A percentile compares a stretch with the other conserved stretches of the same genome.
These are phyloP conservation scores for Amanita pallidorosea DNA, from an alignment of 768 basidiomycete genomes.

Conservation along the genomic window DNA sequence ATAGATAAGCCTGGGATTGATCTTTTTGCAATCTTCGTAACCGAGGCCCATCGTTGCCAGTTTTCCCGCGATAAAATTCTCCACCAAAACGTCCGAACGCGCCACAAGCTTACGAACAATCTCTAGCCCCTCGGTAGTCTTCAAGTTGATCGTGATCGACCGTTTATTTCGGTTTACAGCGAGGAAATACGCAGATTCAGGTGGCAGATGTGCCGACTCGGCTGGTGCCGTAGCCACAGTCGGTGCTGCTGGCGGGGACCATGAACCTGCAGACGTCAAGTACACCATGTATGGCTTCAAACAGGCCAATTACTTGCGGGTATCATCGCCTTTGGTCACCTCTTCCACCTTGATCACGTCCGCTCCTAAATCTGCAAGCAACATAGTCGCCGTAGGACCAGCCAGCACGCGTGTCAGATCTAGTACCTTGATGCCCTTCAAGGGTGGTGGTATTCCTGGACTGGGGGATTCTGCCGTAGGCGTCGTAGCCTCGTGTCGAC, in stretches of 20 bases:
- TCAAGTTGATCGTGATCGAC: slow-evolving; percentile 85
- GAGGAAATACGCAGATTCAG: slow-evolving; percentile 91
- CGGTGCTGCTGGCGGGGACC: slow-evolving; percentile 55
- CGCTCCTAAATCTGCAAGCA: slow-evolving; percentile 86
- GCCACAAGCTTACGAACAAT: slow-evolving; percentile 63
- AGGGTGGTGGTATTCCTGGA: slow-evolving; percentile 61
- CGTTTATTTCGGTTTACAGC: slow-evolving; percentile 83
- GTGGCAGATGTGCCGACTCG: slow-evolving; percentile 55
- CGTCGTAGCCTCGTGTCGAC: not conserved
- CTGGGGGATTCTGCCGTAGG: no score
- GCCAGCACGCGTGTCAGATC: slow-evolving; percentile 87
- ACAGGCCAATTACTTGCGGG: slow-evolving; percentile 36
- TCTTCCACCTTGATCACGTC: slow-evolving; percentile 93
- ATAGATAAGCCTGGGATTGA: slow-evolving; percentile 80
- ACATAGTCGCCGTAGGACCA: slow-evolving; percentile 89
- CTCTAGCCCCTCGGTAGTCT: slow-evolving; percentile 62
- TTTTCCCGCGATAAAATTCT: slow-evolving; percentile 84
- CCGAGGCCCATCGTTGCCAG: slow-evolving; percentile 77
- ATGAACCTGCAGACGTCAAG: slow-evolving; percentile 34
- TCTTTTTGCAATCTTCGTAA: slow-evolving; percentile 66
- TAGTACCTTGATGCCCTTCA: slow-evolving; percentile 73
- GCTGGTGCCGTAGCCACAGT: slow-evolving; percentile 34
- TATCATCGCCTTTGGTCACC: slow-evolving; percentile 76
- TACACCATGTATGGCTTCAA: not conserved
- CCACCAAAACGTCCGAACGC: slow-evolving; percentile 77